Evolutionary conservation across 257 asterid species (phyloP), one percentile per base, ranked within the genome.

Genomic region (Henckelia pumila): DNA sequence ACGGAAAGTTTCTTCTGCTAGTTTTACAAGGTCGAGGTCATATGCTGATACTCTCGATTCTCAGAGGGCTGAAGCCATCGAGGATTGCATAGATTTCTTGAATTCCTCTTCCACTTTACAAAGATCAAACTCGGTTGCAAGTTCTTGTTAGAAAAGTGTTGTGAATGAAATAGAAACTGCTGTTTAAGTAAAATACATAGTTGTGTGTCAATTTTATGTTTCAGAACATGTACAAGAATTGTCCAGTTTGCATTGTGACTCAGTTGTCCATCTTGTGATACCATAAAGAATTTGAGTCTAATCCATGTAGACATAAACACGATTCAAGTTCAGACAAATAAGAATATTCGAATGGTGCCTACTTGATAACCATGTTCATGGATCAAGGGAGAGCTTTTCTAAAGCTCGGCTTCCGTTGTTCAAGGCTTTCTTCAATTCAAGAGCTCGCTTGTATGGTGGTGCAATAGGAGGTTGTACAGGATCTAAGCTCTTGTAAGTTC

Each of bases 401-500:
- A 81, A 69, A 66, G 79, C 90, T 71, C 56, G 76, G 75, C 68
- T 76, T 74, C 97, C 96, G 26, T 88, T 91, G 66, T 73, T 84
- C 10, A 80, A 69, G 68, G 95, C 95, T 82, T 88, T 94, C 88
- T 93, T 90, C 94, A 93, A 77, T 73, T 93, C 97, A 4, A 93
- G 78, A 74, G 99, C 99, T 57, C 99, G 86, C 80, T 88, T 94
- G 83, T 94, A 94, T 3, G 99, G 98, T 1, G 99, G 99, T 44
- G 96, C 96, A 61, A 94, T 91, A 55, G 97, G 98, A 67, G 96
- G 98, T 78, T 94, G 97, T 64, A 94, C 81, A 3, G 97, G 99
- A 68, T 91, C 97, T 55, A 94, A 75, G 72, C 92, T 80, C 78
- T 56, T 91, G 72, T 91, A 91, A 22, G 86, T 82, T 71, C 96